Base-by-base conservation (phyloP, 2,329 filamentous ascomycete species). In the Neofusicoccum cordaticola region DNA sequence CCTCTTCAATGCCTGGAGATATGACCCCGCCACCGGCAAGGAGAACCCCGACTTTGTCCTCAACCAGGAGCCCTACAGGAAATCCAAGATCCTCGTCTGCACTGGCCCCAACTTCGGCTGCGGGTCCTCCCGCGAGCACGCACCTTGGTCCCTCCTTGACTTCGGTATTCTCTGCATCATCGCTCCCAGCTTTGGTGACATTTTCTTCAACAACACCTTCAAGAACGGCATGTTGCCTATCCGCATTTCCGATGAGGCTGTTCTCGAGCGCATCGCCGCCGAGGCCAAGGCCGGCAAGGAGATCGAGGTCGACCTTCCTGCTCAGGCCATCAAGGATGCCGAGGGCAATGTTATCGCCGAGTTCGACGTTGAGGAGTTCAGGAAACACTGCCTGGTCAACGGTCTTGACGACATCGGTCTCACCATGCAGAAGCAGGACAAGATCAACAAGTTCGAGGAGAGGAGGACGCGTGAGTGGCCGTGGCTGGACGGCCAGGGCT, bases 151-250 rank as follows among this genome's bases (percentile, higher is more conserved):
- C 5, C 86, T 98, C 27, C 88, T 96, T 65, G 95, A 98, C 80
- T 98, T 98, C 72, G 95, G 95, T 70, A 97, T 99, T 81, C 92
- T 90, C 75, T 94, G 90, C 77, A 85, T 98, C 73, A 96, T 98
- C 71, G 95, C 94, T 0, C 92, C 92, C 1, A 93, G 90, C 1
- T 91, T 86, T 70, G 91, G 90, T 65, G 92, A 96, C 74, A 99
- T 99, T 78, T 97, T 97, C 87, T 96, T 94, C 87, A 97, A 97
- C 87, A 99, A 99, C 84, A 95, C 91, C n/a, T 98, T 97, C 86
- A 98, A 99, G 86, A 99, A 99, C 82, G 94, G 94, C 82, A 98
- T 98, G 95, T 83, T 98, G 68, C 93, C 94, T 53, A 87, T 98
- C 67, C 80, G 84, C 66, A 90, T 98, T 74, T 81, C 84, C 37